Conservation (phyloP, 225 moss, liverwort and hornwort species). For the Asterella californica region DNA sequence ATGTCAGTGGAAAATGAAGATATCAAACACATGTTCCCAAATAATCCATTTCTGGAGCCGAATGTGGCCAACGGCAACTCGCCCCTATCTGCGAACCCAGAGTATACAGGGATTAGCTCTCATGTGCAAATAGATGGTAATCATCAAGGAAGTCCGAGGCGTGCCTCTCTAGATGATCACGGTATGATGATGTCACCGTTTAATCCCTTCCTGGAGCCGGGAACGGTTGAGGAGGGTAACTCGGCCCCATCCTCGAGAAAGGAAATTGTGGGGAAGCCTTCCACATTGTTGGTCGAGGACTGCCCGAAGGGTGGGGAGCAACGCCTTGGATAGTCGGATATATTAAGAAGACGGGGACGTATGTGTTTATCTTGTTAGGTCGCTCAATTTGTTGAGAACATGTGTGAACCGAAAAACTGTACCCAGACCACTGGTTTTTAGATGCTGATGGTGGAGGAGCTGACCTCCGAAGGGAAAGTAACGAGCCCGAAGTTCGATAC, state of each 20-base stretch:
- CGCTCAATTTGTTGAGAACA: background rate
- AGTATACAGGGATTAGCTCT: background rate
- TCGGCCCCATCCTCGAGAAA: background rate
- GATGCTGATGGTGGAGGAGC: background rate
- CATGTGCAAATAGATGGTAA: background rate
- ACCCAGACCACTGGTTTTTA: no score
- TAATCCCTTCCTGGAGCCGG: conserved; percentile 8
- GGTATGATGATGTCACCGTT: background rate
- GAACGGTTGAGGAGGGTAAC: background rate
- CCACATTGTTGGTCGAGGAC: background rate
- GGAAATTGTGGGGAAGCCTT: background rate
- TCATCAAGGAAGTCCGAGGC: background rate
- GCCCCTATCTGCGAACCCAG: background rate
- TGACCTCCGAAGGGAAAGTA: background rate
- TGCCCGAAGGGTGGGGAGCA: background rate
- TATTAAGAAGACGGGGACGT: background rate
- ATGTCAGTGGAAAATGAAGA: background rate
- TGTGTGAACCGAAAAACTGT: background rate
- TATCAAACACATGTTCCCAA: background rate
- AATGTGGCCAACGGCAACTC: background rate
- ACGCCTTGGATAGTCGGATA: background rate
- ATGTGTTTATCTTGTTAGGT: background rate
- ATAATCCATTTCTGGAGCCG: conserved; percentile 12
- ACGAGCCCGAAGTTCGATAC: background rate
- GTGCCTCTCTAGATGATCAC: background rate